Percentiles rank a stretch among this genome's conserved stretches.
These are phyloP conservation scores for Parsonsia alboflavescens DNA, from an alignment of 257 asterid species.

Conservation along the genomic window DNA sequence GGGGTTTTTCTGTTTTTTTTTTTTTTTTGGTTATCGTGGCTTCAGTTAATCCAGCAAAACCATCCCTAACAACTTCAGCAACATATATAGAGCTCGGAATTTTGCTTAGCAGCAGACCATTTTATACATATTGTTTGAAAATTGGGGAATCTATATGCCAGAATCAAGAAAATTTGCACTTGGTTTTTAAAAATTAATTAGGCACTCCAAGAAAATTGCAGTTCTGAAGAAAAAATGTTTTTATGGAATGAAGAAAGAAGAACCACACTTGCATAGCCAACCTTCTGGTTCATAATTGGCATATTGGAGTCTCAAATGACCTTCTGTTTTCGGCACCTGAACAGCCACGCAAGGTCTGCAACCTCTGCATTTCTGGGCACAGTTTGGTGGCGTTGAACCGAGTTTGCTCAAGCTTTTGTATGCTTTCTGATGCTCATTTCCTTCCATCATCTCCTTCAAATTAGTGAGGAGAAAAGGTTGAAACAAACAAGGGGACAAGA, in stretches of 20 bases:
- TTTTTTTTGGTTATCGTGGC: no score
- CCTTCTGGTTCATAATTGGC: slow-evolving; percentile 40
- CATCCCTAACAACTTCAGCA: no score
- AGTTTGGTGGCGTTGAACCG: slow-evolving; percentile 40
- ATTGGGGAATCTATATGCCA: no score
- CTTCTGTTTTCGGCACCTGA: slow-evolving; percentile 24
- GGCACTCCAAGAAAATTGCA: background rate
- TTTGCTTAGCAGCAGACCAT: no score
- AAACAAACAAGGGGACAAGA: background rate
- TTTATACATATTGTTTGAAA: no score
- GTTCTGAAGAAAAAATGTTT: background rate
- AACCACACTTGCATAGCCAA: slow-evolving; percentile 34
- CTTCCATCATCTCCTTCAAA: background rate
- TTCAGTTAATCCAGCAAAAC: no score
- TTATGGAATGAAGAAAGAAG: slow-evolving; percentile 23
- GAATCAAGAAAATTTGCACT: no score
- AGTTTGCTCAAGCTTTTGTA: slow-evolving; percentile 4
- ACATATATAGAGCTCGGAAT: no score
- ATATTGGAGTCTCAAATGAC: slow-evolving; percentile 15
- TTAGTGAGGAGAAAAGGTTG: background rate
- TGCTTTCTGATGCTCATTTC: slow-evolving; percentile 1
- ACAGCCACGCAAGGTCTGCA: slow-evolving; percentile 31
- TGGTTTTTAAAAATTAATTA: no score
- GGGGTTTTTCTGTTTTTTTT: no score
- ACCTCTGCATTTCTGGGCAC: slow-evolving; percentile 32